Evolutionary conservation across 2,329 filamentous ascomycete species (phyloP), one percentile per base, ranked within the genome.

Genomic region (Ramularia endophylla): DNA sequence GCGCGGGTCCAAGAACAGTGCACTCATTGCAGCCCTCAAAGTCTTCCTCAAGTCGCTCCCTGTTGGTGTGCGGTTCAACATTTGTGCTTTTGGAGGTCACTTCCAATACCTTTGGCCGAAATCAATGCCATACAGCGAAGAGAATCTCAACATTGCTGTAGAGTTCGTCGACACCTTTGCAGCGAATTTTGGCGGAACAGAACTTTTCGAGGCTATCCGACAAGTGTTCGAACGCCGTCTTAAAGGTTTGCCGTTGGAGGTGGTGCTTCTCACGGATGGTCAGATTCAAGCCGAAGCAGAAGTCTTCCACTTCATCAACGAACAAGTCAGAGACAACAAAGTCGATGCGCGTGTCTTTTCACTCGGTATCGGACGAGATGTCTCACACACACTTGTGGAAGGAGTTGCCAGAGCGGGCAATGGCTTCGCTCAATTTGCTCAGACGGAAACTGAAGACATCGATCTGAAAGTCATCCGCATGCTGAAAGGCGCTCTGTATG

Each of bases 391-490:
- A 2, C 61, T 81, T 2, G 70, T 81, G 8, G 73, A 81, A 52
- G 77, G 77, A 1, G 66, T 81, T 42, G 77, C 77, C 13, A 67
- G 70, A 37, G 70, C 72, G 9, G 78, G 77, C 0, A 73, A 75
- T 38, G 78, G 78, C 1, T 77, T 75, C 42, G 65, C 69, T 5
- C 83, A 87, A 58, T 69, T 73, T 0, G 81, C 87, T 0, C 22
- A 25, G 22, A 69, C 68, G 1, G 63, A 76, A 5, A 65, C 73
- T 1, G 83, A 87, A 57, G 78, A 80, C 54, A 76, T 86, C 62
- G 78, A 83, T 52, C 74, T 66, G 48, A 84, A 83, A 57, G 72
- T 87, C 1, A 71, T 87, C 2, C 74, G 83, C 2, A 87, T 88
- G 83, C 67, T 88, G 42, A 85, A 84, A 56, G 83, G 76, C 0